Conservation (phyloP, 148 eudicot genomes). For the Cornus florida region DNA sequence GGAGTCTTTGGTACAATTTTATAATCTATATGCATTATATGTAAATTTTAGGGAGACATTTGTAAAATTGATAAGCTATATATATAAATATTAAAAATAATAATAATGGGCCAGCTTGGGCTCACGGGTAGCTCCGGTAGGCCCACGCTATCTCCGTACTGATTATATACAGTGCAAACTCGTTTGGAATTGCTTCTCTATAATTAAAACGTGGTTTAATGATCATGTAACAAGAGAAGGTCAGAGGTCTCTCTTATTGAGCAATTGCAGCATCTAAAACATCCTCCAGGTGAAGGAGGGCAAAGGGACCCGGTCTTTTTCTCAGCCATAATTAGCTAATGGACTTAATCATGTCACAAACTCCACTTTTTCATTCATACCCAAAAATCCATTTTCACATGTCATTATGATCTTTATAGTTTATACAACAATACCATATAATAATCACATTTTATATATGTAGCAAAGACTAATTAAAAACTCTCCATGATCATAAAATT, state of each 20-base stretch:
- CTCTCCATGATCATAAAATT: neutral
- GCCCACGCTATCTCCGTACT: too few species aligned
- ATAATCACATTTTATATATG: neutral
- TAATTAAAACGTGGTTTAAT: too few species aligned
- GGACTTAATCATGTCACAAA: constrained; percentile 1
- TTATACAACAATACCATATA: neutral
- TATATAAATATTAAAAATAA: too few species aligned
- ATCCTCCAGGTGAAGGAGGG: neutral
- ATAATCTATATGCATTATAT: too few species aligned
- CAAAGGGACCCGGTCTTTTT: constrained; percentile 4
- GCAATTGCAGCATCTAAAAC: constrained; percentile 5
- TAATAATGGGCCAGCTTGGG: too few species aligned
- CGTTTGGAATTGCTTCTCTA: too few species aligned
- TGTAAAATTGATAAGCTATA: too few species aligned
- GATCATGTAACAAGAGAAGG: neutral
- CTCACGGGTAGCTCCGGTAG: too few species aligned
- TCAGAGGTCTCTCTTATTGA: constrained; percentile 7
- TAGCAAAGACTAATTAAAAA: neutral
- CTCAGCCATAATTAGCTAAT: neutral
- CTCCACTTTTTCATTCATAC: neutral
- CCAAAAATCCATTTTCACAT: neutral
- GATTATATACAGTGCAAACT: too few species aligned
- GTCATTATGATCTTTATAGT: neutral
- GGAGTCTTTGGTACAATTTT: too few species aligned
- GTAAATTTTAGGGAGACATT: too few species aligned